phyloP scores from a whole-genome alignment of 2,329 filamentous ascomycete species.

The Monilinia vaccinii-corymbosi region DNA sequence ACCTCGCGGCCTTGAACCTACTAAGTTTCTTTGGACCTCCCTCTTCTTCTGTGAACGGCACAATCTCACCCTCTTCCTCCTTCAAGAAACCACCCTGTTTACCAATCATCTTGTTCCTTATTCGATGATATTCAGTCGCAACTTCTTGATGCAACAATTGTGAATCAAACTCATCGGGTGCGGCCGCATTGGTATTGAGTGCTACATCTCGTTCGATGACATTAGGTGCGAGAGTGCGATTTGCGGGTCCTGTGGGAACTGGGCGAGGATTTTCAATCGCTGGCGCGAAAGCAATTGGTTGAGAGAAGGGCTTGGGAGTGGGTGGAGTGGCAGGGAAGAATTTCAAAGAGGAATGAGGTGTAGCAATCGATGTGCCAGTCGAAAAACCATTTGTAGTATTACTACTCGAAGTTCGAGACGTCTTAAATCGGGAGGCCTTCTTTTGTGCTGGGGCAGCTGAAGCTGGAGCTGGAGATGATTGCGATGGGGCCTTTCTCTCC shows the following conservation, averaged over 20 bases:
- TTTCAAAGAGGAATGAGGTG: conserved; percentile 11
- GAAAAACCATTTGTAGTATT: conserved; percentile 15
- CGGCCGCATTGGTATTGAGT: conserved; percentile 28
- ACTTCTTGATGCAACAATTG: conserved; percentile 67
- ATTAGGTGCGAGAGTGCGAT: conserved; percentile 47
- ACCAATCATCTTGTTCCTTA: conserved; percentile 76
- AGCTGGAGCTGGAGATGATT: conserved; percentile 12
- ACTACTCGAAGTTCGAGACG: conserved; percentile 24
- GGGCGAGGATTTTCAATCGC: conserved; percentile 14
- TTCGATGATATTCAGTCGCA: conserved; percentile 70
- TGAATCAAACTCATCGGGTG: conserved; percentile 63
- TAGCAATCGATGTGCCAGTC: background rate
- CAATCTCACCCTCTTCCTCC: conserved; percentile 53
- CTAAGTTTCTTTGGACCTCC: conserved; percentile 56
- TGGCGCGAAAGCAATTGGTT: conserved; percentile 22
- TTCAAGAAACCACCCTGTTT: conserved; percentile 73
- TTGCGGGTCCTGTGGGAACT: conserved; percentile 31
- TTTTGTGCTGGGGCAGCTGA: conserved; percentile 21
- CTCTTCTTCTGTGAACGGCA: conserved; percentile 57
- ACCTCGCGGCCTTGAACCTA: conserved; percentile 63
- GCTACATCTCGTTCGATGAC: conserved; percentile 45
- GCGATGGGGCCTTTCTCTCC: conserved; percentile 23
- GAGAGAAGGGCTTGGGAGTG: conserved; percentile 21
- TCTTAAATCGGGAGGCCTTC: conserved; percentile 37
- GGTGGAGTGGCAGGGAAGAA: conserved; percentile 20